Percentiles rank a stretch among this genome's conserved stretches.
These are phyloP conservation scores for Xanthoceras sorbifolium DNA, from an alignment of 345 rosid species.

Conservation along the genomic window DNA sequence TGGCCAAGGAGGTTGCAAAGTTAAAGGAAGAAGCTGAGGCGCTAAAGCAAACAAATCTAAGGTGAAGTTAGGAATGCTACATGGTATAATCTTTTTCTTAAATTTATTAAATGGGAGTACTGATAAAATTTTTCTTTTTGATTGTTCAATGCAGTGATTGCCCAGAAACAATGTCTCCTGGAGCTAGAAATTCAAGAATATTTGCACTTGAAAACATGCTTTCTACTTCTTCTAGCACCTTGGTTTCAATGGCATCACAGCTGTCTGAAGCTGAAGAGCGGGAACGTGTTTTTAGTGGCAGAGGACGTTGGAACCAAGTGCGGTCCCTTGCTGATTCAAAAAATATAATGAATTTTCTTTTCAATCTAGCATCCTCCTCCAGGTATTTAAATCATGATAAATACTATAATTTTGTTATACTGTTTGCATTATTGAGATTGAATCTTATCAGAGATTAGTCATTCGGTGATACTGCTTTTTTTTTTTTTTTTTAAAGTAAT, in stretches of 20 bases:
- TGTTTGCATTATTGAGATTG: background rate
- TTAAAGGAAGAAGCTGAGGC: constrained; percentile 75
- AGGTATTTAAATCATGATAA: constrained; percentile 46
- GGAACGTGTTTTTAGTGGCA: constrained; percentile 83
- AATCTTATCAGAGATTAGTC: background rate
- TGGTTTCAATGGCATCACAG: constrained; percentile 97
- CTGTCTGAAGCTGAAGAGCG: constrained; percentile 98
- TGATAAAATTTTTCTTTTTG: background rate
- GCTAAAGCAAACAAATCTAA: constrained; percentile 56
- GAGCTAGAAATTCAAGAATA: constrained; percentile 92
- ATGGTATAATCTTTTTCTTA: background rate
- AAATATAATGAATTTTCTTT: constrained; percentile 78
- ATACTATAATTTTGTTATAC: background rate
- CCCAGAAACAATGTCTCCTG: constrained; percentile 79
- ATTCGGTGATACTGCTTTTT: background rate
- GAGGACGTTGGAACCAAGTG: constrained; percentile 97
- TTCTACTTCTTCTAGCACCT: constrained; percentile 74
- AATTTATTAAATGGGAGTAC: background rate
- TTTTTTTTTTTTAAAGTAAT: background rate
- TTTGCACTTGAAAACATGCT: constrained; percentile 98
- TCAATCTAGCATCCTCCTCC: constrained; percentile 82
- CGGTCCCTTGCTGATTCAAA: constrained; percentile 88
- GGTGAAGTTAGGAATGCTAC: constrained; percentile 38
- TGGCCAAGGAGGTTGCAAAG: constrained; percentile 83
- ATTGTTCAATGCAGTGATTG: constrained; percentile 48